Conservation (phyloP, 1,139 yeast genomes). For the Pichia sp. region DNA sequence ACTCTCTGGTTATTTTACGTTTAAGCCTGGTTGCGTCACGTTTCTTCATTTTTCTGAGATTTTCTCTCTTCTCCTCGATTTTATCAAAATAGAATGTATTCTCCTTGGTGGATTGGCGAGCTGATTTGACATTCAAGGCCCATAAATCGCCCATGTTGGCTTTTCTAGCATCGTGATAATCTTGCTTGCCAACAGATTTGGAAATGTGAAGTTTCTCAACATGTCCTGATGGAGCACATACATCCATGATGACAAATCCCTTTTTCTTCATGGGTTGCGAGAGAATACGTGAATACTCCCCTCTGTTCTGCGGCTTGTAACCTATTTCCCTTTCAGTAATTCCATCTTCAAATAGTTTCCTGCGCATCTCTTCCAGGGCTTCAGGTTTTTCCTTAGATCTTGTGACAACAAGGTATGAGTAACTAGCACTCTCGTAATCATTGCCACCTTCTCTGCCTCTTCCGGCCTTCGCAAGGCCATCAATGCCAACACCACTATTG, state of each 20-base stretch:
- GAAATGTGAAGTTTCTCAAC: constrained; percentile 87
- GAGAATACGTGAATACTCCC: constrained; percentile 69
- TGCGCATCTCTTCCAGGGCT: constrained; percentile 28
- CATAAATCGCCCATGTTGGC: constrained; percentile 81
- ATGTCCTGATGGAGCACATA: constrained; percentile 74
- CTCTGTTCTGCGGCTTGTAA: constrained; percentile 28
- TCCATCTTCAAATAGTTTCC: not conserved
- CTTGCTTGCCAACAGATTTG: constrained; percentile 65
- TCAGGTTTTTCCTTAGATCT: constrained; percentile 41
- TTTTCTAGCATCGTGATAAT: constrained; percentile 87
- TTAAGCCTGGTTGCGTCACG: constrained; percentile 19
- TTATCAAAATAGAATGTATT: constrained; percentile 23
- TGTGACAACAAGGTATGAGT: constrained; percentile 68
- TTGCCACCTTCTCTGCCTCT: constrained; percentile 71
- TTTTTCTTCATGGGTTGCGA: constrained; percentile 69
- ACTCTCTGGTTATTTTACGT: constrained; percentile 19
- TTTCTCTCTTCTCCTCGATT: constrained; percentile 24
- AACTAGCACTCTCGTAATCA: constrained; percentile 67
- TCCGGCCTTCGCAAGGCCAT: constrained; percentile 44
- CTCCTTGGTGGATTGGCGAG: constrained; percentile 31
- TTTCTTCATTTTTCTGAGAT: constrained; percentile 19
- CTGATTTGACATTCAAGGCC: constrained; percentile 74
- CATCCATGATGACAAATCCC: constrained; percentile 73
- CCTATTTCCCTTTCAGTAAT: constrained; percentile 22
- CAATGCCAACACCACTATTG: constrained; percentile 46